These are phyloP conservation scores for Fusarium begoniae DNA, from an alignment of 2,329 filamentous ascomycete species.

Conservation along the genomic window DNA sequence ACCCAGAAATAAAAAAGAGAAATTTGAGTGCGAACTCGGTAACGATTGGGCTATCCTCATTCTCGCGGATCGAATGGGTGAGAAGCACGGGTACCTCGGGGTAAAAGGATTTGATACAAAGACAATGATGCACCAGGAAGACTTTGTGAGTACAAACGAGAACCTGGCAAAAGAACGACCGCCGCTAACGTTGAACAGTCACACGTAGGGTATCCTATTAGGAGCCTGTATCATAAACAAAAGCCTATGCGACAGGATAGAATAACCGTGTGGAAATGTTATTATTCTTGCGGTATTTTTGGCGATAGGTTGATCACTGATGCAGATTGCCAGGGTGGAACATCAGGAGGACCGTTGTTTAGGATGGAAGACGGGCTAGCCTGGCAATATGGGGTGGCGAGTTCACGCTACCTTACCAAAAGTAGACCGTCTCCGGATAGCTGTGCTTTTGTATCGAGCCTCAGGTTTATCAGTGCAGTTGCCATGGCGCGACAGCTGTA, in stretches of 20 bases:
- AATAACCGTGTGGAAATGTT: not conserved
- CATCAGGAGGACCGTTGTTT: conserved; percentile 23
- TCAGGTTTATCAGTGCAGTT: not conserved
- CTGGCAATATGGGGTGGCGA: conserved; percentile 7
- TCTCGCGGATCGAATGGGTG: conserved; percentile 6
- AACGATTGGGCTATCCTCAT: conserved; percentile 20
- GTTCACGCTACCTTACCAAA: not conserved
- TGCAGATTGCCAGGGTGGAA: not conserved
- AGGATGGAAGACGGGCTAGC: not conserved
- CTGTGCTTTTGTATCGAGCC: not conserved
- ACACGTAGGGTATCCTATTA: not conserved
- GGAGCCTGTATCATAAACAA: rapidly evolving
- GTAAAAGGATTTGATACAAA: not conserved
- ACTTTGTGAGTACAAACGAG: not conserved
- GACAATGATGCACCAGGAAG: not conserved
- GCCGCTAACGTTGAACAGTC: not conserved
- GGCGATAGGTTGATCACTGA: not conserved
- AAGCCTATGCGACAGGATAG: not conserved
- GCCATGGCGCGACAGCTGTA: not conserved
- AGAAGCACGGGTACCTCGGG: conserved; percentile 2
- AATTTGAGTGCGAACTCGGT: not conserved
- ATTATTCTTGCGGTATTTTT: not conserved
- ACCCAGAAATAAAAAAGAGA: not conserved
- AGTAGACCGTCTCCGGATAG: not conserved
- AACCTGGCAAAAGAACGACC: rapidly evolving